Conservation (phyloP, 2,329 filamentous ascomycete species). For the Calonectria crousiana region DNA sequence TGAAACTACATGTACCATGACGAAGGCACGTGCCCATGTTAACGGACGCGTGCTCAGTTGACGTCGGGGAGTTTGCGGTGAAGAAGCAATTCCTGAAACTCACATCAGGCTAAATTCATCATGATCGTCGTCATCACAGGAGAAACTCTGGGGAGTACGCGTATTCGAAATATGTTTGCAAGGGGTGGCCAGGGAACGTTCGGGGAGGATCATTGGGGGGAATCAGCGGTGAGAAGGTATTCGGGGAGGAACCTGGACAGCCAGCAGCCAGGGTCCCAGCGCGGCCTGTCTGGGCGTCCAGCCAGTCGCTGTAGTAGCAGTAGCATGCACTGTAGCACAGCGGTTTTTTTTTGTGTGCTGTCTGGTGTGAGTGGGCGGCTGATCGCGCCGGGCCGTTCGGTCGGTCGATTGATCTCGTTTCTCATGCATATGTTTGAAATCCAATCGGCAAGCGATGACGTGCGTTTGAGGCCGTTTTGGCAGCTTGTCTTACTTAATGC, state of each 20-base stretch:
- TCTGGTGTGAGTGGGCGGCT: background rate
- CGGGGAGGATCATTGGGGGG: background rate
- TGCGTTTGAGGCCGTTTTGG: constrained; percentile 3
- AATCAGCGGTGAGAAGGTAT: constrained; percentile 6
- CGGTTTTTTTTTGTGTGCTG: background rate
- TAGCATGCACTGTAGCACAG: background rate
- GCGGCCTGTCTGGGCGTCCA: background rate
- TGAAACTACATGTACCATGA: background rate
- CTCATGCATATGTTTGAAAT: background rate
- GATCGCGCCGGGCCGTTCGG: background rate
- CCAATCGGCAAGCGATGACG: background rate
- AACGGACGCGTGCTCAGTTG: background rate
- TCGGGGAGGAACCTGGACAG: background rate
- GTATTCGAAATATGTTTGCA: background rate
- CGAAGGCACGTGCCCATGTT: background rate
- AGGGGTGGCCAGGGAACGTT: background rate
- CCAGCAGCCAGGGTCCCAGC: background rate
- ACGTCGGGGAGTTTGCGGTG: background rate
- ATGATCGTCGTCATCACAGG: background rate
- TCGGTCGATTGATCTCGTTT: background rate
- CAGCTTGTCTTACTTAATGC: background rate
- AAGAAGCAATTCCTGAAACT: background rate
- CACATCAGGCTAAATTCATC: background rate
- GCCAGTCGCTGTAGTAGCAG: background rate
- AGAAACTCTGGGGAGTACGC: background rate